Percentiles rank a stretch among this genome's conserved stretches.
phyloP scores from a whole-genome alignment of 2,329 filamentous ascomycete species.

The Xylariaceae sp. region DNA sequence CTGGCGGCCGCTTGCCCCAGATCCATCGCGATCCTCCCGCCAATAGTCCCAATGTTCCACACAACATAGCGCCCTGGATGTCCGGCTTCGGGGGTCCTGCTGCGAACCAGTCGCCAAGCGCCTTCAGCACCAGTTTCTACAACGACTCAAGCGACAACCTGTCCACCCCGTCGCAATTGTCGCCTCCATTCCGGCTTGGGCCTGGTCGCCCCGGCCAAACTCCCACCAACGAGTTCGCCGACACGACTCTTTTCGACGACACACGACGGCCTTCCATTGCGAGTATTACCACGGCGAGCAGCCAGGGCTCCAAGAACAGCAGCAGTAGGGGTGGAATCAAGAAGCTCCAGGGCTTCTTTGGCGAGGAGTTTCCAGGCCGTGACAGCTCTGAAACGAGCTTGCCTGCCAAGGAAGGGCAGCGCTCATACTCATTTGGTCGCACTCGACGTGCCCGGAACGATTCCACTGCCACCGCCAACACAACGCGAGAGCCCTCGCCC shows the following conservation, averaged over 20 bases:
- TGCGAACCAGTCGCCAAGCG: constrained; percentile 35
- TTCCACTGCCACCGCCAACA: constrained; percentile 70
- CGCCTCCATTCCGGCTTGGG: constrained; percentile 65
- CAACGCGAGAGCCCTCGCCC: constrained; percentile 67
- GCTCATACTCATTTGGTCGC: constrained; percentile 60
- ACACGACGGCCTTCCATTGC: constrained; percentile 83
- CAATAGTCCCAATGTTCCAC: constrained; percentile 49
- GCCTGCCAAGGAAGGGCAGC: constrained; percentile 56
- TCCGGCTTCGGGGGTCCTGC: constrained; percentile 38
- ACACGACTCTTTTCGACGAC: constrained; percentile 62
- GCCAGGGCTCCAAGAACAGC: constrained; percentile 75
- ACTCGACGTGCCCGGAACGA: constrained; percentile 74
- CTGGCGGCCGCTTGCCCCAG: constrained; percentile 54
- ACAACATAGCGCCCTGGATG: constrained; percentile 61
- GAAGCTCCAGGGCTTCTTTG: constrained; percentile 88
- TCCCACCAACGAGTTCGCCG: constrained; percentile 57
- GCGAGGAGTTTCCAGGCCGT: constrained; percentile 76
- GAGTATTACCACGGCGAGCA: constrained; percentile 82
- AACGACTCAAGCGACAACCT: constrained; percentile 74
- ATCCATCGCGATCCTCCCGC: constrained; percentile 60
- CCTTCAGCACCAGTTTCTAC: constrained; percentile 61
- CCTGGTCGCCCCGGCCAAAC: constrained; percentile 20
- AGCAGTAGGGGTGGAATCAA: constrained; percentile 70
- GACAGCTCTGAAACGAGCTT: constrained; percentile 74
- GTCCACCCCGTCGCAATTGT: constrained; percentile 62